Percentiles rank a stretch among this genome's conserved stretches.
These are phyloP conservation scores for Dendrobium chrysotoxum DNA, from an alignment of 106 monocot species.

Conservation along the genomic window DNA sequence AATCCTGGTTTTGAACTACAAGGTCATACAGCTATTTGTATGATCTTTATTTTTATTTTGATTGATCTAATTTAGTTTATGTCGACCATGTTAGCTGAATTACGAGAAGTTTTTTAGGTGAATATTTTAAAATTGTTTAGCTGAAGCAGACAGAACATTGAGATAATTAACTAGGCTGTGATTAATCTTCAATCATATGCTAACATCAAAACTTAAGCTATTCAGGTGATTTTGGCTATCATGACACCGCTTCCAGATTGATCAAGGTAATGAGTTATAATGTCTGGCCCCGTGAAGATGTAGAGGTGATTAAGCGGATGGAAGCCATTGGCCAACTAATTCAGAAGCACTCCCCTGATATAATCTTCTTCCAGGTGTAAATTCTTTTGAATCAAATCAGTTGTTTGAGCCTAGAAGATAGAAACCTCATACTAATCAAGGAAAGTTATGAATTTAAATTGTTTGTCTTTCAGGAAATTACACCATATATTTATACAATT, in stretches of 20 bases:
- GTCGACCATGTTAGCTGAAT: too few species aligned
- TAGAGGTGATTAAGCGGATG: conserved; percentile 75
- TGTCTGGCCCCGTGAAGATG: conserved; percentile 90
- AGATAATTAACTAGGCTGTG: not conserved
- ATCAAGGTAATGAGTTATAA: conserved; percentile 79
- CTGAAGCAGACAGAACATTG: not conserved
- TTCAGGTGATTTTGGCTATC: not conserved
- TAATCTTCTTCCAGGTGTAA: conserved; percentile 80
- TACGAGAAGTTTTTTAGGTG: too few species aligned
- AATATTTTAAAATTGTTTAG: too few species aligned
- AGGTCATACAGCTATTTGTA: too few species aligned
- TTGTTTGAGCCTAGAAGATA: not conserved
- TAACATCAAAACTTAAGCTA: too few species aligned
- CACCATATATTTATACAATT: conserved; percentile 68
- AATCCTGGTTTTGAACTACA: too few species aligned
- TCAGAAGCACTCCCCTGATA: conserved; percentile 59
- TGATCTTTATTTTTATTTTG: too few species aligned
- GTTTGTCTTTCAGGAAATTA: conserved; percentile 58
- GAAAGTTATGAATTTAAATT: not conserved
- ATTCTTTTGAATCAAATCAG: not conserved
- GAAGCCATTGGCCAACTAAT: conserved; percentile 70
- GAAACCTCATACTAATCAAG: not conserved
- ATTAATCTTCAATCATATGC: not conserved
- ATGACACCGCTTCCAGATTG: not conserved
- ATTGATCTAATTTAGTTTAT: too few species aligned